phyloP scores from a whole-genome alignment of 2,329 filamentous ascomycete genomes.

The Pezicula rhizophila region DNA sequence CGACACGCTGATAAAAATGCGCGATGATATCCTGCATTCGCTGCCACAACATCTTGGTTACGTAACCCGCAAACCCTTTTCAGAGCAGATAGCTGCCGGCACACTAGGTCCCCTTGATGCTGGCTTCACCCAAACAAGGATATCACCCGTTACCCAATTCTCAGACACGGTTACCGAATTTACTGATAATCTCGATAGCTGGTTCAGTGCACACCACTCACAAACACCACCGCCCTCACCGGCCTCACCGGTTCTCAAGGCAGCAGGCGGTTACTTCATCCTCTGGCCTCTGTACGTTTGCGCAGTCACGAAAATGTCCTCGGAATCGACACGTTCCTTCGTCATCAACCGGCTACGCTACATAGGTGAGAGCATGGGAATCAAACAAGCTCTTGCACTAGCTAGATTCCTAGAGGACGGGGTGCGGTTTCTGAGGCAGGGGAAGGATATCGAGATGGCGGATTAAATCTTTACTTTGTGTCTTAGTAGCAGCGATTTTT shows the following conservation, averaged over 20 bases:
- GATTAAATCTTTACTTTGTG: no score
- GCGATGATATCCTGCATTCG: background rate
- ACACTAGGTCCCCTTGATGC: no score
- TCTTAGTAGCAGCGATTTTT: no score
- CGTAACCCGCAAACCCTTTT: constrained; percentile 9
- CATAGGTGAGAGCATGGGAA: constrained; percentile 47
- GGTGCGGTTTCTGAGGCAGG: background rate
- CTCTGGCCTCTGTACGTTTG: constrained; percentile 15
- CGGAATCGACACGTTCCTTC: background rate
- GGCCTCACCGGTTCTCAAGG: background rate
- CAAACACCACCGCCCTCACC: background rate
- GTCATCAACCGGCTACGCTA: constrained; percentile 33
- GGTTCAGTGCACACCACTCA: background rate
- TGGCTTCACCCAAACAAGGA: no score
- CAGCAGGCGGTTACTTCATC: constrained; percentile 12
- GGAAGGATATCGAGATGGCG: background rate
- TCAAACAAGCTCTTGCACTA: constrained; percentile 49
- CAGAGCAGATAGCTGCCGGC: background rate
- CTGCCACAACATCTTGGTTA: constrained; percentile 2
- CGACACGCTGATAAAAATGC: constrained; percentile 2
- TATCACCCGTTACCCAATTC: no score
- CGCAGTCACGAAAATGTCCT: constrained; percentile 5
- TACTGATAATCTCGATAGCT: no score
- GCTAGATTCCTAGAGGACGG: constrained; percentile 17
- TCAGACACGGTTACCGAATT: no score